Evolutionary conservation across 2,329 filamentous ascomycete genomes (phyloP).

Genomic region (Aureobasidium lini): DNA sequence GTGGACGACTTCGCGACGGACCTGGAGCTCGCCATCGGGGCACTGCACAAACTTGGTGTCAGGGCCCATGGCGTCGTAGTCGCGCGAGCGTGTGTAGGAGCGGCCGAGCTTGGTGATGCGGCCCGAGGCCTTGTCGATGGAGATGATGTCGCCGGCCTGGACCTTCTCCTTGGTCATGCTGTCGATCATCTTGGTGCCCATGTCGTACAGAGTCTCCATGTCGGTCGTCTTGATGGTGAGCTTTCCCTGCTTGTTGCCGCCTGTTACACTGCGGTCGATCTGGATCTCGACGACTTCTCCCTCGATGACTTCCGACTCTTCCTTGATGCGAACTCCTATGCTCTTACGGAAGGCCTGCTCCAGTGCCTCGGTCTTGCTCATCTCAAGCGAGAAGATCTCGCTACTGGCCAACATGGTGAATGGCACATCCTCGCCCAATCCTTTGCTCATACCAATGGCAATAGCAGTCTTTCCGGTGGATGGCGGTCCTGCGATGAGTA

Average conservation of each 20-base stretch:
- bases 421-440: constrained; percentile 84
- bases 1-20: constrained; percentile 93
- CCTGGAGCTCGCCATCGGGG: constrained; percentile 93
- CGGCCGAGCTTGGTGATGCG: constrained; percentile 96
- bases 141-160: constrained; percentile 97
- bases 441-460: constrained; percentile 98
- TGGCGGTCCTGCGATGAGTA: constrained; percentile 89
- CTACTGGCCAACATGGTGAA: constrained; percentile 94
- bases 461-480: constrained; percentile 98
- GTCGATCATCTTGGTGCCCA: constrained; percentile 99
- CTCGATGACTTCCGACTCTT: constrained; percentile 98
- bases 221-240: constrained; percentile 99
- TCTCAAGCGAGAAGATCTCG: constrained; percentile 97
- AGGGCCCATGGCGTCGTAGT: constrained; percentile 98
- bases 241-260: constrained; percentile 96
- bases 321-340: constrained; percentile 95
- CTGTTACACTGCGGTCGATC: constrained; percentile 93
- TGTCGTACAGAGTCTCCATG: constrained; percentile 99
- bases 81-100: constrained; percentile 87
- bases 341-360: constrained; percentile 99
- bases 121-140: constrained; percentile 95
- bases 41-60: constrained; percentile 98
- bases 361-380: constrained; percentile 98
- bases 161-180: constrained; percentile 99
- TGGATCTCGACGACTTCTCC: constrained; percentile 98